Evolutionary conservation across 345 rosid species (phyloP).

Genomic region (Salix brachista): DNA sequence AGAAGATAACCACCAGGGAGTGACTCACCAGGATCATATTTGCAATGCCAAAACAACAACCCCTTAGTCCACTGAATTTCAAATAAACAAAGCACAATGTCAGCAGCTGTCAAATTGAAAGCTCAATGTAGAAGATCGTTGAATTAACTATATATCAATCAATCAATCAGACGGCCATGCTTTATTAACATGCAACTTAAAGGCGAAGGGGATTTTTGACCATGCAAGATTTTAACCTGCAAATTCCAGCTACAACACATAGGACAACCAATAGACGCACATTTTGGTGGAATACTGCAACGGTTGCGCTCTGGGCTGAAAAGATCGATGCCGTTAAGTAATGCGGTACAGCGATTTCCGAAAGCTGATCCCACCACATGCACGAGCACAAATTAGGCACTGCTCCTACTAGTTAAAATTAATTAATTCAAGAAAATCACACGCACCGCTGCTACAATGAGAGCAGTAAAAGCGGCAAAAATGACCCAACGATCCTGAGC

Average conservation of each 20-base stretch:
- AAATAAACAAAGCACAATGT: conserved; percentile 27
- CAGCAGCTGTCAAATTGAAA: conserved; percentile 20
- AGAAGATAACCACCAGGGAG: conserved; percentile 1
- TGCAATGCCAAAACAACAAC: conserved; percentile 91
- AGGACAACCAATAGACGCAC: conserved; percentile 63
- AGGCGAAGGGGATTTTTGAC: conserved; percentile 47
- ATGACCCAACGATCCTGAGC: conserved; percentile 84
- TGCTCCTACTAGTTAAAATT: no score
- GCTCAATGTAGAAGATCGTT: no score
- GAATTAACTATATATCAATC: no score
- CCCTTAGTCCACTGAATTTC: conserved; percentile 77
- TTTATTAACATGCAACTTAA: conserved; percentile 1
- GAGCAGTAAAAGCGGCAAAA: conserved; percentile 72
- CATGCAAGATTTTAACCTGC: conserved; percentile 94
- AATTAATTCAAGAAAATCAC: neutral
- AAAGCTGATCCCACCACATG: conserved; percentile 53
- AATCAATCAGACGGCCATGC: neutral
- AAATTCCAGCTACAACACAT: conserved; percentile 75
- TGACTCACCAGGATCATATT: conserved; percentile 96
- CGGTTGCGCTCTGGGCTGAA: conserved; percentile 70
- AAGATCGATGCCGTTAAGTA: conserved; percentile 92
- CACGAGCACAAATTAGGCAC: neutral
- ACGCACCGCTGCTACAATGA: conserved; percentile 76
- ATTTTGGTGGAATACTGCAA: conserved; percentile 68
- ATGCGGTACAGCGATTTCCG: conserved; percentile 85